phyloP scores from a whole-genome alignment of 1,284 basidiomycete species.

The Sporisorium iseilematis-ciliati region DNA sequence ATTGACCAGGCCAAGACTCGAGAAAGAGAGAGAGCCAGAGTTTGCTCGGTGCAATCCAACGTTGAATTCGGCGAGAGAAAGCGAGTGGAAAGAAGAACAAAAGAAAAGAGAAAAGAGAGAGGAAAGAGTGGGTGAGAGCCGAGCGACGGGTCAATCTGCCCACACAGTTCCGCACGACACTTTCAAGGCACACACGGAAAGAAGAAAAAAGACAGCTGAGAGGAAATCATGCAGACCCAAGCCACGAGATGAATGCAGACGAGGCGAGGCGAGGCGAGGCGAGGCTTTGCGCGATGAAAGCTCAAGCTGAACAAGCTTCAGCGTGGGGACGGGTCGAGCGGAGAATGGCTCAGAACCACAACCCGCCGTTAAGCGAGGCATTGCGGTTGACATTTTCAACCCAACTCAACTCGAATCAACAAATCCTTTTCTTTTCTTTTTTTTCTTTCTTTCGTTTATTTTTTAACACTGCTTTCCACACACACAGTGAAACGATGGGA shows the following conservation, averaged over 20 bases:
- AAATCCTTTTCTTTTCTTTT: not conserved
- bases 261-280: too few relatives aligned
- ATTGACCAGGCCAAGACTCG: not conserved
- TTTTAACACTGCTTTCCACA: too few relatives aligned
- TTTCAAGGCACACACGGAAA: not conserved
- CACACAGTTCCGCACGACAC: too few relatives aligned
- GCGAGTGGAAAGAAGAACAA: too few relatives aligned
- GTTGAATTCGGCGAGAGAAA: too few relatives aligned
- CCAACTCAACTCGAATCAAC: not conserved
- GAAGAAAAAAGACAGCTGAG: conserved; percentile 1
- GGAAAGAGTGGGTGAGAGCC: not conserved
- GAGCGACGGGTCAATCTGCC: not conserved
- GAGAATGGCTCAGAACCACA: conserved; percentile 6
- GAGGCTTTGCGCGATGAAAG: not conserved
- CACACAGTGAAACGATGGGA: not conserved
- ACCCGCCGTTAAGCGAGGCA: conserved; percentile 10
- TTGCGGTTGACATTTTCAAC: conserved; percentile 12
- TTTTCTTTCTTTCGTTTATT: not conserved
- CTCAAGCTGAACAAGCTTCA: too few relatives aligned
- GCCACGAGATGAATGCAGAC: conserved; percentile 3
- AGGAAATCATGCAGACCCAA: conserved; percentile 4
- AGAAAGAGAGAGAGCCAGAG: too few relatives aligned
- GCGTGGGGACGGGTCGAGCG: conserved; percentile 18
- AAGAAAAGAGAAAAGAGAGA: not conserved
- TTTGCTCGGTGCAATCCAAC: too few relatives aligned